These are phyloP conservation scores for Xylariaceae sp. DNA, from an alignment of 2,329 filamentous ascomycete genomes.

Conservation along the genomic window DNA sequence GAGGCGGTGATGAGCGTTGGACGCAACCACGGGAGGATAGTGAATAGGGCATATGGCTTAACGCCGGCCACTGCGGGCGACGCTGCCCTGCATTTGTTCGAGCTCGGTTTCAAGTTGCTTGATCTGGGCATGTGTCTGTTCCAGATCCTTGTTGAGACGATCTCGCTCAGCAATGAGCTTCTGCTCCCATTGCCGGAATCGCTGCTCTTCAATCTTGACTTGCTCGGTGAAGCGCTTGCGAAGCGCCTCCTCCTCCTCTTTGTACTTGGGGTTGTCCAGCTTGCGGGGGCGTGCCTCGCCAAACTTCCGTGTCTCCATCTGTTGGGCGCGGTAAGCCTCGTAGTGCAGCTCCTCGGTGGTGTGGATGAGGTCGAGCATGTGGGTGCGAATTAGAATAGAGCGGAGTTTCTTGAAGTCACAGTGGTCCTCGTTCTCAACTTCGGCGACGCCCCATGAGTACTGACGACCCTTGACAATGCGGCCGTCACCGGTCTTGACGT, in stretches of 20 bases:
- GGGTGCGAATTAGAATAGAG: slow-evolving; percentile 96
- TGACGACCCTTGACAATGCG: slow-evolving; percentile 98
- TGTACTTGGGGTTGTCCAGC: slow-evolving; percentile 99
- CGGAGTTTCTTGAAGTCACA: slow-evolving; percentile 99
- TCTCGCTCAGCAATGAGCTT: slow-evolving; percentile 99
- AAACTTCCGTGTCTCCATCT: slow-evolving; percentile 99
- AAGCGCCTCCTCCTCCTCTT: slow-evolving; percentile 98
- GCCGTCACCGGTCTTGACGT: slow-evolving; percentile 94
- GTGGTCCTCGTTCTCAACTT: slow-evolving; percentile 99
- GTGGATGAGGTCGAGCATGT: slow-evolving; percentile 99
- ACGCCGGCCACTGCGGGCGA: slow-evolving; percentile 90
- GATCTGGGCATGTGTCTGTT: slow-evolving; percentile 94
- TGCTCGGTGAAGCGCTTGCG: slow-evolving; percentile 99
- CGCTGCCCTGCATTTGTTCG: slow-evolving; percentile 88
- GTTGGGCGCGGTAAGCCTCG: slow-evolving; percentile 97
- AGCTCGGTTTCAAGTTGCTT: slow-evolving; percentile 92
- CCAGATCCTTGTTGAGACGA: slow-evolving; percentile 98
- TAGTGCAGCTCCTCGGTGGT: slow-evolving; percentile 99
- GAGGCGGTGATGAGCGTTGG: slow-evolving; percentile 34
- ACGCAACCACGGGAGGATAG: slow-evolving; percentile 33
- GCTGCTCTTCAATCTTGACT: slow-evolving; percentile 99
- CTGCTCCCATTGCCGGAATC: slow-evolving; percentile 99
- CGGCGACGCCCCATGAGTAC: slow-evolving; percentile 98
- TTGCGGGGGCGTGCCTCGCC: slow-evolving; percentile 96
- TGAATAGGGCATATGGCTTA: slow-evolving; percentile 54